Evolutionary conservation across 805 yeast genomes (phyloP).

Genomic region (Isabelozyma gotoi): DNA sequence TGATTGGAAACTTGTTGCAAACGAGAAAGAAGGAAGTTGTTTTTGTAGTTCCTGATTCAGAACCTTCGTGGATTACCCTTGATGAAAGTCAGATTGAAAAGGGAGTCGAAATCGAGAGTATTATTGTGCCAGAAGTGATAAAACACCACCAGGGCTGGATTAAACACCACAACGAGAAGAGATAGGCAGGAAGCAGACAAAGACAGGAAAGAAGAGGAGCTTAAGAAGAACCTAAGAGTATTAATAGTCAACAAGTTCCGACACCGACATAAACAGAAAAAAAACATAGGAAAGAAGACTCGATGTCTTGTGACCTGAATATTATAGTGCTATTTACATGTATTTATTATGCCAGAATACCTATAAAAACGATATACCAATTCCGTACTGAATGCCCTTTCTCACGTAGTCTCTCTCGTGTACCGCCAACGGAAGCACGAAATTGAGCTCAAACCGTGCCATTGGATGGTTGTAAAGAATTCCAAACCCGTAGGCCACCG

Average conservation of each 20-base stretch:
- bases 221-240: not conserved
- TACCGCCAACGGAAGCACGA: conserved; percentile 48
- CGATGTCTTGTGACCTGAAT: too few species aligned
- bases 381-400: conserved; percentile 59
- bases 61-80: conserved; percentile 52
- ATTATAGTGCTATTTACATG: conserved; percentile 2
- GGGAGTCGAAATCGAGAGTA: conserved; percentile 67
- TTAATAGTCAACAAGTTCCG: too few species aligned
- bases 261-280: too few species aligned
- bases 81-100: conserved; percentile 36
- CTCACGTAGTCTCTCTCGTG: conserved; percentile 47
- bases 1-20: conserved; percentile 89
- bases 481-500: conserved; percentile 48
- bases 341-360: not conserved
- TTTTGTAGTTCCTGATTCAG: conserved; percentile 60
- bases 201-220: not conserved
- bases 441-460: conserved; percentile 58
- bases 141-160: conserved; percentile 66
- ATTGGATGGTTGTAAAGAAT: conserved; percentile 54
- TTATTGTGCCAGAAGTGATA: conserved; percentile 78
- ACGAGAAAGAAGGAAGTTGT: conserved; percentile 87
- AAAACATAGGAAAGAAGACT: too few species aligned
- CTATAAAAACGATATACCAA: conserved; percentile 57
- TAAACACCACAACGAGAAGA: conserved; percentile 7
- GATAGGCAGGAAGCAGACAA: not conserved